Conservation (phyloP, 73 alveolate species). For the Breviolum minutum region DNA sequence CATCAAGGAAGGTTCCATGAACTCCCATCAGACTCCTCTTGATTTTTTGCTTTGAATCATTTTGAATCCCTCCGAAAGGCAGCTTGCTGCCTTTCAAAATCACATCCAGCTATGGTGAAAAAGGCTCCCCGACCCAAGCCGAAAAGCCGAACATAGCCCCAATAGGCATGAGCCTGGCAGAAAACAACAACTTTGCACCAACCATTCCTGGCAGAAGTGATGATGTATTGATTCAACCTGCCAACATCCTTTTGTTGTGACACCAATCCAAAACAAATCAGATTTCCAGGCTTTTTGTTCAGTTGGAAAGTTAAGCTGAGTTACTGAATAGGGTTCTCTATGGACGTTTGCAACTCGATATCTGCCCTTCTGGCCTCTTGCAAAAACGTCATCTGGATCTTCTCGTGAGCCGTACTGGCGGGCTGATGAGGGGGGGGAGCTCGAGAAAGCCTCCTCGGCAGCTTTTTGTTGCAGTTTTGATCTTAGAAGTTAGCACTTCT, state of each 20-base stretch:
- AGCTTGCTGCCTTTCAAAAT: not conserved
- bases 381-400: constrained; percentile 91
- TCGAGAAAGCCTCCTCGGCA: not conserved
- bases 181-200: not conserved
- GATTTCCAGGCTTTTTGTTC: too few species aligned
- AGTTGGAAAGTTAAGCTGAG: not conserved
- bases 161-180: constrained; percentile 60
- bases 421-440: not conserved
- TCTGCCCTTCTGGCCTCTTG: constrained; percentile 10
- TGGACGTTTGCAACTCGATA: not conserved
- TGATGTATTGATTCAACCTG: too few species aligned
- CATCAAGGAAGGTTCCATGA: too few species aligned
- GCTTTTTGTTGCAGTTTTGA: not conserved
- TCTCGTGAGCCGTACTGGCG: constrained; percentile 87
- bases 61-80: too few species aligned
- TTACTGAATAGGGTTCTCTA: not conserved
- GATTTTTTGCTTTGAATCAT: too few species aligned
- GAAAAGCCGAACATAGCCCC: constrained; percentile 85
- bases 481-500: too few species aligned
- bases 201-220: too few species aligned
- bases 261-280: too few species aligned
- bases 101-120: not conserved
- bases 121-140: not conserved
- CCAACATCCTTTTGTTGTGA: too few species aligned
- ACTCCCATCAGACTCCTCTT: too few species aligned